Percentiles rank a stretch among this genome's conserved stretches.
These are phyloP conservation scores for Pseudomonodictys pantanalensis DNA, from an alignment of 495 filamentous ascomycete genomes.

Conservation along the genomic window DNA sequence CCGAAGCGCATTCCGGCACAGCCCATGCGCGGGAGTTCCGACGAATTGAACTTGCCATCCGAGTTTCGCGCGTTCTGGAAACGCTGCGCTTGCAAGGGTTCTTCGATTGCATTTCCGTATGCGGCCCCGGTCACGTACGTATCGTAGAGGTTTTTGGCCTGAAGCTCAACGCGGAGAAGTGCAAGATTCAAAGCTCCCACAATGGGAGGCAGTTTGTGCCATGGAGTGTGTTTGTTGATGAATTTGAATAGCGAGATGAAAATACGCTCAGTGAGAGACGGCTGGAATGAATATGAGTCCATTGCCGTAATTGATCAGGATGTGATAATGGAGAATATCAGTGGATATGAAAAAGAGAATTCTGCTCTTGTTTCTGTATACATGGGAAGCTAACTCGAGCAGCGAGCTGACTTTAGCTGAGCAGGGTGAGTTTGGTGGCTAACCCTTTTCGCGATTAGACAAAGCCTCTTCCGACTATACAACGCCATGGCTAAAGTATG, in stretches of 20 bases:
- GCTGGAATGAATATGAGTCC: conserved; percentile 18
- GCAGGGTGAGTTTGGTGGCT: conserved; percentile 6
- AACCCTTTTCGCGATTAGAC: conserved; percentile 5
- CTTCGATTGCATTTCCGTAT: conserved; percentile 34
- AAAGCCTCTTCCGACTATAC: background rate
- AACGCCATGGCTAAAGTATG: too few relatives aligned
- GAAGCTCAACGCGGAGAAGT: conserved; percentile 44
- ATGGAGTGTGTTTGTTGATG: conserved; percentile 41
- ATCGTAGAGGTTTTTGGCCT: conserved; percentile 45
- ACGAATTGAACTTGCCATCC: conserved; percentile 45
- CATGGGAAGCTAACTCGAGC: conserved; percentile 4
- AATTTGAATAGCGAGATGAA: conserved; percentile 38
- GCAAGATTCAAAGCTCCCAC: conserved; percentile 43
- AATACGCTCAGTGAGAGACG: conserved; percentile 11
- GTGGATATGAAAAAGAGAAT: conserved; percentile 1
- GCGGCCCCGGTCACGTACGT: conserved; percentile 34
- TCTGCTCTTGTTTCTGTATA: conserved; percentile 13
- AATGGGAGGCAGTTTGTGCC: conserved; percentile 44
- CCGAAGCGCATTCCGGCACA: conserved; percentile 47
- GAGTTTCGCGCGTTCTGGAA: conserved; percentile 41
- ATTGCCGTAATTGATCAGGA: conserved; percentile 16
- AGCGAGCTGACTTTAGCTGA: conserved; percentile 7
- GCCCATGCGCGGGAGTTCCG: conserved; percentile 46
- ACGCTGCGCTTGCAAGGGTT: conserved; percentile 34
- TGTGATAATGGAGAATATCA: conserved; percentile 11